These are phyloP conservation scores for Tylopilus sp. DNA, from an alignment of 768 basidiomycete species.

Conservation along the genomic window DNA sequence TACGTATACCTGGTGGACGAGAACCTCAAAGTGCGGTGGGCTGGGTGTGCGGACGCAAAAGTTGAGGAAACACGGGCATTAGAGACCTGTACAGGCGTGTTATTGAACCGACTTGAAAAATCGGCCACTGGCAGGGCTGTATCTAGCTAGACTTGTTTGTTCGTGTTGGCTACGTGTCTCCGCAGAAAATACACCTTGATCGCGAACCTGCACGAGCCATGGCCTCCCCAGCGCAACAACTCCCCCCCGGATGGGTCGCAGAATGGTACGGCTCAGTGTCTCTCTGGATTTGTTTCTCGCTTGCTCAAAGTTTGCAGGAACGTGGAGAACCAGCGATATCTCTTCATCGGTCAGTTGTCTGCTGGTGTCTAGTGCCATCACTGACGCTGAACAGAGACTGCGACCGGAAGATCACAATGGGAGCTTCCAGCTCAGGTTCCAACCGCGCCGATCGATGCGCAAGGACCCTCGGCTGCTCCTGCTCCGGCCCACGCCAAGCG, in stretches of 20 bases:
- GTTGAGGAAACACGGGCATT: constrained; percentile 67
- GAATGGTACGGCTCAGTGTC: constrained; percentile 64
- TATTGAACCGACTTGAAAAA: constrained; percentile 56
- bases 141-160: constrained; percentile 21
- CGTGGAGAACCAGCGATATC: constrained; percentile 69
- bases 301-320: constrained; percentile 55
- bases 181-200: constrained; percentile 10
- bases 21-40: constrained; percentile 86
- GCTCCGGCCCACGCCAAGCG: constrained; percentile 55
- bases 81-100: constrained; percentile 63
- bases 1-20: constrained; percentile 91
- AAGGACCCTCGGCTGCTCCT: constrained; percentile 44
- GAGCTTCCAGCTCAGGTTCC: constrained; percentile 58
- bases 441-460: constrained; percentile 37
- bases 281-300: neutral
- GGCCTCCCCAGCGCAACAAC: constrained; percentile 55
- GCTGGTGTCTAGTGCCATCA: constrained; percentile 8
- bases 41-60: constrained; percentile 82
- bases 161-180: constrained; percentile 28
- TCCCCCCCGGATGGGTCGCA: constrained; percentile 91
- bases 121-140: too few relatives aligned
- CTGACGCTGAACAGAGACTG: constrained; percentile 57
- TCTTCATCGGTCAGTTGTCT: constrained; percentile 76
- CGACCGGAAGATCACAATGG: constrained; percentile 86
- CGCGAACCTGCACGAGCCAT: constrained; percentile 22